These are phyloP conservation scores for Fusarium devonianum DNA, from an alignment of 2,329 filamentous ascomycete genomes.

Conservation along the genomic window DNA sequence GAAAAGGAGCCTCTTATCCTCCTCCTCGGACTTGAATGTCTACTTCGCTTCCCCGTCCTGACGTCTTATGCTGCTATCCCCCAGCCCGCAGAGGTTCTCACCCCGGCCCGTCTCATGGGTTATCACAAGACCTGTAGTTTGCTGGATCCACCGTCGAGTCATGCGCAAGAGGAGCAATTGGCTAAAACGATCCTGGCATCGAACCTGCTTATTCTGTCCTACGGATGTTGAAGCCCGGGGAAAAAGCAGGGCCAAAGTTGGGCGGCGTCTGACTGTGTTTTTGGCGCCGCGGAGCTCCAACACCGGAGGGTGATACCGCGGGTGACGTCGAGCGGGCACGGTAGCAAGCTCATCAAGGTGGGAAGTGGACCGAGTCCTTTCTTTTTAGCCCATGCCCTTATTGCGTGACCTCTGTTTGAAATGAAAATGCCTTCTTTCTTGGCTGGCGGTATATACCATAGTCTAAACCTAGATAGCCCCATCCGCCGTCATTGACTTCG, in stretches of 20 bases:
- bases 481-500: constrained; percentile 14
- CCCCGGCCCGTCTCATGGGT: constrained; percentile 1
- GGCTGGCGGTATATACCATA: not conserved
- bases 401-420: not conserved
- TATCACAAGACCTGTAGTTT: constrained; percentile 16
- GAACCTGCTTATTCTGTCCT: constrained; percentile 1
- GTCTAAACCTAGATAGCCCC: not conserved
- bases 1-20: constrained; percentile 5
- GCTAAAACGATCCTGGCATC: constrained; percentile 3
- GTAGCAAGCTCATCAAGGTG: no score
- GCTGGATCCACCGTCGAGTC: constrained; percentile 7
- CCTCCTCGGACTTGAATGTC: constrained; percentile 9
- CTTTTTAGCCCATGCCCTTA: not conserved
- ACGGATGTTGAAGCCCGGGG: constrained; percentile 9
- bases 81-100: constrained; percentile 32
- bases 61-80: constrained; percentile 18
- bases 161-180: constrained; percentile 15
- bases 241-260: constrained; percentile 3
- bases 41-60: constrained; percentile 11
- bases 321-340: constrained; percentile 9
- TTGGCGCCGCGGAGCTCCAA: constrained; percentile 10
- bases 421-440: not conserved
- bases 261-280: constrained; percentile 14
- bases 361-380: no score
- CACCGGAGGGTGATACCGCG: not conserved